Base-by-base conservation (phyloP, 2,329 filamentous ascomycete genomes). In the Verticillium longisporum region DNA sequence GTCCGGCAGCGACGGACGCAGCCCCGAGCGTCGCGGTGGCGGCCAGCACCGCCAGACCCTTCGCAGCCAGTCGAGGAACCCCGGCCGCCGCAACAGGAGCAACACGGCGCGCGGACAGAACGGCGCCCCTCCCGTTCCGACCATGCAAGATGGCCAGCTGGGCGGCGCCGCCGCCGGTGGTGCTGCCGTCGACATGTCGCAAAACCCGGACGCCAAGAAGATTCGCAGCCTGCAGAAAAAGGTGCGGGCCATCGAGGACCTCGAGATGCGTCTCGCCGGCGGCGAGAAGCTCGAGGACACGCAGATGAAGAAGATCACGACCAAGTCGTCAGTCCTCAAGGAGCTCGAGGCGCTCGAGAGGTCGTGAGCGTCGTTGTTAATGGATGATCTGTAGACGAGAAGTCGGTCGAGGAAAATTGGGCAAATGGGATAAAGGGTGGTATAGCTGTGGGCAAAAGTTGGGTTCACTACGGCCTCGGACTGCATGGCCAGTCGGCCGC, bases 231-330 rank as follows among this genome's bases (percentile, higher is more conserved):
- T 99, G 64, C 83, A 97, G 74, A 99, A 99, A 85, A 99, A 99
- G 84, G 90, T 99, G 64, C 87, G 95, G 21, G 95, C 95, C 11
- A 99, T 99, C 71, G 95, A 99, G 72, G 95, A 99, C 73, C 80
- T 99, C 64, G 97, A 98, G 81, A 97, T 98, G 93, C 87, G 95
- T 61, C 87, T 93, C 67, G 95, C 94, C 2, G 88, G 89, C 37
- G 94, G 94, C 5, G 95, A 99, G 82, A 98, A 97, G 82, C 80
- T 99, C 63, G 95, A 99, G 78, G 94, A 97, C 71, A 99, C 95
- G 36, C 95, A 99, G 79, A 87, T 99, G 76, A 96, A 97, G 83
- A 99, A 99, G 84, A 99, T 99, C 69, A 85, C 86, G 61, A 98
- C 92, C 26, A 96, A 98, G 79, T 80, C 87, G 57, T 77, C 84